These are phyloP conservation scores for Barnettozyma sp. DNA, from an alignment of 805 yeast species.

Conservation along the genomic window DNA sequence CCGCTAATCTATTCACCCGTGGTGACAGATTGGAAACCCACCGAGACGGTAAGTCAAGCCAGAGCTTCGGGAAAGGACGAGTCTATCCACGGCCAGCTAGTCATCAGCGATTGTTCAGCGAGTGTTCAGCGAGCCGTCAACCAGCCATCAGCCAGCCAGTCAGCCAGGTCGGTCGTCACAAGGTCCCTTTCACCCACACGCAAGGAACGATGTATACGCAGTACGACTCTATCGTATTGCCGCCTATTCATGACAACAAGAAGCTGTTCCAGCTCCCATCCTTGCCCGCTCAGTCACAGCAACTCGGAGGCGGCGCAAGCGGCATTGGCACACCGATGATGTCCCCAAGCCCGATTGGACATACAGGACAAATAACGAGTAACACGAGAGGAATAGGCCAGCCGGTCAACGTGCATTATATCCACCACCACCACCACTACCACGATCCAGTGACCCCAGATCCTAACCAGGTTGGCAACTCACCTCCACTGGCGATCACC, in stretches of 20 bases:
- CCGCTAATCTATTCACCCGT: too few relatives aligned
- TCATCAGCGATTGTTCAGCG: too few relatives aligned
- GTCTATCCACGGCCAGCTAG: too few relatives aligned
- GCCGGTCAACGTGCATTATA: constrained; percentile 9
- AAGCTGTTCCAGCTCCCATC: constrained; percentile 9
- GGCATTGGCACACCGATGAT: constrained; percentile 1
- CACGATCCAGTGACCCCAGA: constrained; percentile 6
- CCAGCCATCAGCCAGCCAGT: too few relatives aligned
- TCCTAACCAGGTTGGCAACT: neutral
- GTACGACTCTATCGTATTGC: constrained; percentile 10
- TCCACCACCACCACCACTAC: constrained; percentile 10
- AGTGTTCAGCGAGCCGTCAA: too few relatives aligned
- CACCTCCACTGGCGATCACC: neutral
- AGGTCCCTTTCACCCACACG: too few relatives aligned
- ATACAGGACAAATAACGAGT: constrained; percentile 8
- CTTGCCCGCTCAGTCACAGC: constrained; percentile 8
- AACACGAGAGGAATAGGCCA: constrained; percentile 8
- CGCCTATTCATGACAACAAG: constrained; percentile 10
- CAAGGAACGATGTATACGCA: constrained; percentile 8
- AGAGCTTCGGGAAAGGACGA: too few relatives aligned
- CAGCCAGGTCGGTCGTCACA: too few relatives aligned
- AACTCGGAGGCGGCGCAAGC: too few relatives aligned
- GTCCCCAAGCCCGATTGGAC: constrained; percentile 3
- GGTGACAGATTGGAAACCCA: too few relatives aligned
- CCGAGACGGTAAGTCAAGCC: too few relatives aligned